phyloP scores from a whole-genome alignment of 768 basidiomycete genomes.

The Naganishia kalamii region DNA sequence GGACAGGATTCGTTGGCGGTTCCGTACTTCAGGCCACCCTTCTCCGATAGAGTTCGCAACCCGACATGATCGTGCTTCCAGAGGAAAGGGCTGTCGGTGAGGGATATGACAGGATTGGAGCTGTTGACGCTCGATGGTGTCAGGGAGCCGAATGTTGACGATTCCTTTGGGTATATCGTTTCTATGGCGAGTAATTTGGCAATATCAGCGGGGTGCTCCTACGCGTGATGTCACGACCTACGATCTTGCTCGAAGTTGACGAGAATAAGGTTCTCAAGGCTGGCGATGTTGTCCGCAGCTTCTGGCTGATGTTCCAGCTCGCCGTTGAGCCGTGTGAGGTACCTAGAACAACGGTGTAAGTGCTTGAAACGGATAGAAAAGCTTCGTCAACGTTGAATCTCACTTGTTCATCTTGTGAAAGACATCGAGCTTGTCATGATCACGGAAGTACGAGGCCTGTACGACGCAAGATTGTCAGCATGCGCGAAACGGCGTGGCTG shows the following conservation, averaged over 20 bases:
- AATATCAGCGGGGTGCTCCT: neutral
- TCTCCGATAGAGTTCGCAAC: slow-evolving; percentile 29
- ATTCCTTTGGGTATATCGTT: slow-evolving; percentile 43
- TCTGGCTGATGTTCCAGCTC: slow-evolving; percentile 17
- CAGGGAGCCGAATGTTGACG: slow-evolving; percentile 40
- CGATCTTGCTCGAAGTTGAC: slow-evolving; percentile 44
- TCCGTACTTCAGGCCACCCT: slow-evolving; percentile 24
- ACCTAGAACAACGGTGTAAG: neutral
- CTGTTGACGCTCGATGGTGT: slow-evolving; percentile 29
- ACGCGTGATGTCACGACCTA: slow-evolving; percentile 20
- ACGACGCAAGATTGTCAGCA: slow-evolving; percentile 26
- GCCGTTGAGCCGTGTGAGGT: slow-evolving; percentile 22
- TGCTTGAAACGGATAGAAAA: neutral
- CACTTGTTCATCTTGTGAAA: slow-evolving; percentile 38
- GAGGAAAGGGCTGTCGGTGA: slow-evolving; percentile 29
- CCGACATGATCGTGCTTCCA: slow-evolving; percentile 42
- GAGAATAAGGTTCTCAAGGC: slow-evolving; percentile 34
- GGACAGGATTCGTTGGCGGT: slow-evolving; percentile 31
- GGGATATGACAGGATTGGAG: slow-evolving; percentile 24
- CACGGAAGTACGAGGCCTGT: slow-evolving; percentile 49
- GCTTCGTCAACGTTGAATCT: neutral
- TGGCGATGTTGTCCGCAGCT: slow-evolving; percentile 8
- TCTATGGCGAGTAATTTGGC: slow-evolving; percentile 17
- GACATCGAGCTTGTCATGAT: slow-evolving; percentile 45
- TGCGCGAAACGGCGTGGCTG: neutral